phyloP scores from a whole-genome alignment of 495 filamentous ascomycete genomes.

The Platismatia glauca region DNA sequence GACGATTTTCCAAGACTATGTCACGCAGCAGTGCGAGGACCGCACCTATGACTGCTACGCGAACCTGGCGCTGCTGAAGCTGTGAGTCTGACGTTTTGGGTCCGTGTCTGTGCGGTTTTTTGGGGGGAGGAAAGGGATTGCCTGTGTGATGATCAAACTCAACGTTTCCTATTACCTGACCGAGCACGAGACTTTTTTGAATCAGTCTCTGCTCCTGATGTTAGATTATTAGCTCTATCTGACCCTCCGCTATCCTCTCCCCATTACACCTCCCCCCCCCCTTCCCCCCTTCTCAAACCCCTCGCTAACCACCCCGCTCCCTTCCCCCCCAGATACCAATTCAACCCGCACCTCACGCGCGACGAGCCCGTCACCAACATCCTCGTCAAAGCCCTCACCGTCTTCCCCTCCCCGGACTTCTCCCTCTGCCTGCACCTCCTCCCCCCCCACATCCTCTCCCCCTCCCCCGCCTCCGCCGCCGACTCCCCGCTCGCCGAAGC shows the following conservation, averaged over 20 bases:
- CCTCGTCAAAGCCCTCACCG: constrained; percentile 93
- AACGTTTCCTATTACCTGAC: constrained; percentile 99
- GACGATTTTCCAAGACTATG: constrained; percentile 86
- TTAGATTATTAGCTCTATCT: constrained; percentile 57
- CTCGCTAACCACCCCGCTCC: not conserved
- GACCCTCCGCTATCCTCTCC: constrained; percentile 27
- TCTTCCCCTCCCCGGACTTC: constrained; percentile 96
- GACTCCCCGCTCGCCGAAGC: constrained; percentile 74
- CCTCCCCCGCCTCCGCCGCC: constrained; percentile 57
- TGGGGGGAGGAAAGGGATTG: not conserved
- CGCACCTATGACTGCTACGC: constrained; percentile 91
- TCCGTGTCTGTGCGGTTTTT: no score
- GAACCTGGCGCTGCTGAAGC: constrained; percentile 89
- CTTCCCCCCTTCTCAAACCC: not conserved
- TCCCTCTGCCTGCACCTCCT: constrained; percentile 87
- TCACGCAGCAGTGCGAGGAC: constrained; percentile 89
- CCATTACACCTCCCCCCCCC: no score
- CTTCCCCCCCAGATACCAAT: constrained; percentile 70
- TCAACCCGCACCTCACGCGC: constrained; percentile 96
- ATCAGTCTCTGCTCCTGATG: constrained; percentile 40
- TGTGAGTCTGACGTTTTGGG: constrained; percentile 87
- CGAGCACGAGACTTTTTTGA: constrained; percentile 35
- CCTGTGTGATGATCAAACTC: constrained; percentile 50
- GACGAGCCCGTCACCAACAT: constrained; percentile 97
- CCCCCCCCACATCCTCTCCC: constrained; percentile 57